phyloP scores from a whole-genome alignment of 176 grass and related monocot genomes.

The Aegilops longissima region DNA sequence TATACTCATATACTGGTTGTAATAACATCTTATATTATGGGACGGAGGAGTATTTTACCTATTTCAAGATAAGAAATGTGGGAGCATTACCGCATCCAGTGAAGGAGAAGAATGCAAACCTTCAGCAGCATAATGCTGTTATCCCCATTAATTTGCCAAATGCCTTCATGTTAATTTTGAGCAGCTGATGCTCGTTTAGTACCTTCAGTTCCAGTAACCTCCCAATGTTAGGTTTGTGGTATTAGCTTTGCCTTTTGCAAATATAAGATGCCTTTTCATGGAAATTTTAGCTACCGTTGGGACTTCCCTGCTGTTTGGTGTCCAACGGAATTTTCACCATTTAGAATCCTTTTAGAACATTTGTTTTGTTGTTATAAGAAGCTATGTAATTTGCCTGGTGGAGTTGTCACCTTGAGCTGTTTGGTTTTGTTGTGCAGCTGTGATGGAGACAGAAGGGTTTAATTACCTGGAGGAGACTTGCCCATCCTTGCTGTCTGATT shows the following conservation, averaged over 20 bases:
- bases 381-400: not conserved
- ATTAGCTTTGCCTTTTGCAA: slow-evolving; percentile 2
- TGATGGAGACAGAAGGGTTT: slow-evolving; percentile 88
- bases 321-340: not conserved
- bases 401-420: slow-evolving; percentile 32
- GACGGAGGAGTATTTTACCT: not conserved
- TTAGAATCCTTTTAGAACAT: not conserved
- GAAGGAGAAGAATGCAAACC: not conserved
- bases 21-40: no score
- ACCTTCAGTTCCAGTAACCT: not conserved
- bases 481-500: slow-evolving; percentile 69
- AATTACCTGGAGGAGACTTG: slow-evolving; percentile 85
- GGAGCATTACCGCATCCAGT: not conserved
- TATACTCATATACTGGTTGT: no score
- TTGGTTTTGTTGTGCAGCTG: slow-evolving; percentile 53
- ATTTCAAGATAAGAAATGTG: slow-evolving; percentile 4
- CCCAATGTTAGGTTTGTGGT: not conserved
- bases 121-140: not conserved
- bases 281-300: not conserved
- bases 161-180: not conserved
- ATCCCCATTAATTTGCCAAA: not conserved
- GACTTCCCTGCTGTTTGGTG: not conserved
- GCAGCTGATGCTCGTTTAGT: not conserved
- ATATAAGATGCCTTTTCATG: not conserved
- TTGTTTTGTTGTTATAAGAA: not conserved